Evolutionary conservation across 208 protist species (phyloP), one percentile per base, ranked within the genome.

Genomic region (Crithidia expoeki): DNA sequence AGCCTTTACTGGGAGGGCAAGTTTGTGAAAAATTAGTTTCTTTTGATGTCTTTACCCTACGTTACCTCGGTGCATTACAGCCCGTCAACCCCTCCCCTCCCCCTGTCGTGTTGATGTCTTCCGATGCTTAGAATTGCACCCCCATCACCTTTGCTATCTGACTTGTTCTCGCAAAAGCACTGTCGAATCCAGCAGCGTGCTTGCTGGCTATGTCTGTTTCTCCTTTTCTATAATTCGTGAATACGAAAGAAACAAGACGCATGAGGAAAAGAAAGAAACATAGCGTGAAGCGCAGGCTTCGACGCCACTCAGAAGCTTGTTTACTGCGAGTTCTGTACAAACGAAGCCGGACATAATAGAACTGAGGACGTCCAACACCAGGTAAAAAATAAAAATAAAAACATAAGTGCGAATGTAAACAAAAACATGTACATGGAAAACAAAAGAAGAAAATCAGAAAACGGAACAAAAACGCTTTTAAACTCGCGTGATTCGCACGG

Each of bases 381-480:
- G 16, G 12, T 17, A 9, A 47, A 65, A 46, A 33, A 36, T 32
- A n/a, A 25, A 36, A 36, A 56, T 32, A 19, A 56, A 56, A 56
- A 56, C 30, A 38, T 32, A 25, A 57, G 33, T 57, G 34, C 32
- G 33, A 30, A 57, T 32, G n/a, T 2, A 68, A 44, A 42, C 28
- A 23, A 44, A 27, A 16, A 23, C 9, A 51, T 40, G 27, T 52
- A 56, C 58, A 57, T 60, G 10, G 7, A 32, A 16, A 27, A 58
- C 14, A 42, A 46, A 17, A 63, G 38, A 36, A 53, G 34, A 52
- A 62, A 32, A 34, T 19, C 10, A 19, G 34, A 30, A 57, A 33
- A 23, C 52, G 38, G 42, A 74, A 52, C 59, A 49, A 58, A 68
- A 68, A 51, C 25, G 10, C 25, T n/a, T n/a, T n/a, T n/a, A n/a